Base-by-base conservation (phyloP, 495 filamentous ascomycete species). In the Penicillium desertorum region DNA sequence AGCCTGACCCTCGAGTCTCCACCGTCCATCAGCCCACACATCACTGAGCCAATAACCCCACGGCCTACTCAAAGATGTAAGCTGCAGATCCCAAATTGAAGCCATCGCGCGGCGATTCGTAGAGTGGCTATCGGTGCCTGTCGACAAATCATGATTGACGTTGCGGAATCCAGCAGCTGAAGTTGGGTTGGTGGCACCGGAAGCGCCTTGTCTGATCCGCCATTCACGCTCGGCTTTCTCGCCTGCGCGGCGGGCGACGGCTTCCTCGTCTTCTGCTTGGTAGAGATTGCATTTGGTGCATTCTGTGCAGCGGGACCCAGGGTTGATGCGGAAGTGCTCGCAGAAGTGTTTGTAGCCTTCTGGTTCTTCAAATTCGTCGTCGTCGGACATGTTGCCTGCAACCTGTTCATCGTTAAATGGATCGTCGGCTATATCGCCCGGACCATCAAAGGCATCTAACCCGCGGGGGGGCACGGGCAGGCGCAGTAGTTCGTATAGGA, bases 201-300 rank as follows among this genome's bases (percentile, higher is more conserved):
- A 46, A 57, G 61, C 68, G 16, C 80, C 83, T 67, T 93, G 87
- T 27, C 80, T 81, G 59, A 85, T 81, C 49, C 82, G 81, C 91
- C 94, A 98, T 70, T 84, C 87, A 45, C 77, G 78, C 73, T 96
- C 94, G 8, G 92, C 94, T 62, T 83, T 83, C 65, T 87, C 83
- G 45, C 85, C 89, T 3, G 94, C 94, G 56, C 83, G 78, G 34
- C 82, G 77, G 16, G 95, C 83, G 25, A 90, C 87, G 45, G 74
- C 76, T 45, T 95, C 91, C 63, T 92, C 91, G 66, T 96, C 86
- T 76, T 96, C 94, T 17, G 80, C 78, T 57, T 87, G 82, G 77
- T 96, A 98, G 41, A 98, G 79, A 69, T 96, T 93, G 71, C 94
- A 98, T 70, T 86, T 87, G 23, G 83, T 85, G 73, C 93, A 98